These are phyloP conservation scores for Colletotrichum australisinense DNA, from an alignment of 2,329 filamentous ascomycete species.

Conservation along the genomic window DNA sequence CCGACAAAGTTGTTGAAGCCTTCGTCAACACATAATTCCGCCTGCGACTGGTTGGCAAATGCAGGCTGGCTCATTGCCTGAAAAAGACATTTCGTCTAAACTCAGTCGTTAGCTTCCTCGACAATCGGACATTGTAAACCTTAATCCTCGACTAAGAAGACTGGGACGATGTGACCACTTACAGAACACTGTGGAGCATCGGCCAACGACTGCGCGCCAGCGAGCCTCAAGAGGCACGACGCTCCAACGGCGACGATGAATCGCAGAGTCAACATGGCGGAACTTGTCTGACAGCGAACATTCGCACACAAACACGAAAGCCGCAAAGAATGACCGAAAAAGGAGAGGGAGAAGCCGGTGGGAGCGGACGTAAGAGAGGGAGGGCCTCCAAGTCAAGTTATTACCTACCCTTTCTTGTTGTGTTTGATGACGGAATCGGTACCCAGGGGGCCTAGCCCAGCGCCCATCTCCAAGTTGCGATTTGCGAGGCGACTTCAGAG, in stretches of 20 bases:
- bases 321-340: background rate
- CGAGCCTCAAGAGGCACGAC: conserved; percentile 7
- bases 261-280: conserved; percentile 15
- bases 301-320: background rate
- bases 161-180: background rate
- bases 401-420: background rate
- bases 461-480: background rate
- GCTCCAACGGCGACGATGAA: conserved; percentile 1
- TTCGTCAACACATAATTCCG: conserved; percentile 15
- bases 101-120: background rate
- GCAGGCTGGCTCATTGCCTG: conserved; percentile 14
- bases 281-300: background rate
- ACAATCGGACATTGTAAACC: background rate
- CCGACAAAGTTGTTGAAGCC: conserved; percentile 12
- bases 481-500: background rate
- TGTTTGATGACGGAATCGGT: background rate
- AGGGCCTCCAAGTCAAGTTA: background rate
- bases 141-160: background rate
- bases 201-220: conserved; percentile 9
- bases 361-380: background rate
- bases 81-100: conserved; percentile 3
- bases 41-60: conserved; percentile 9
- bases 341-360: background rate
- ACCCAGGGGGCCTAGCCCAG: background rate
- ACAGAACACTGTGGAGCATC: conserved; percentile 24